A percentile compares a stretch with the other conserved stretches of the same genome.
Conservation (phyloP, 208 protist genomes). For the Leishmania mexicana region DNA sequence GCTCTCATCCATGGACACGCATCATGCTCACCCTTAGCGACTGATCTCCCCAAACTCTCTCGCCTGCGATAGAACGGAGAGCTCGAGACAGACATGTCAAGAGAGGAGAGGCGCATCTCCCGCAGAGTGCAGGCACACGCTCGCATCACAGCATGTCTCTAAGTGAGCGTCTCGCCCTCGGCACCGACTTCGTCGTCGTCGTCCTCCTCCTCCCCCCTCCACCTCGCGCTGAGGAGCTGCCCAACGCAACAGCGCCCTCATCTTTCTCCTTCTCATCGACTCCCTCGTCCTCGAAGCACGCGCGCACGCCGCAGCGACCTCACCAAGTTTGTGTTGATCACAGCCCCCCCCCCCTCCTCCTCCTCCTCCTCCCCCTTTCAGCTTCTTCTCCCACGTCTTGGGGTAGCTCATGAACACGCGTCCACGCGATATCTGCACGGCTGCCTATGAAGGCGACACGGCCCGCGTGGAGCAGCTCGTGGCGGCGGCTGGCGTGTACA, state of each 20-base stretch:
- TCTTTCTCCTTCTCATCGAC: neutral
- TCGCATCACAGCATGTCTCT: neutral
- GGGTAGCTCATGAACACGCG: slow-evolving; percentile 36
- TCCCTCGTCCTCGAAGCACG: neutral
- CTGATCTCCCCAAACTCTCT: neutral
- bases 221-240: neutral
- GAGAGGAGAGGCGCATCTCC: neutral
- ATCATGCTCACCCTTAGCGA: neutral
- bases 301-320: neutral
- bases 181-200: neutral
- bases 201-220: neutral
- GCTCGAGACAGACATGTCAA: neutral
- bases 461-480: slow-evolving; percentile 64
- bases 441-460: slow-evolving; percentile 71
- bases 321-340: neutral
- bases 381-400: neutral
- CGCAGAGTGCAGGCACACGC: neutral
- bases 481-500: slow-evolving; percentile 46
- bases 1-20: neutral
- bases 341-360: too few relatives aligned
- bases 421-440: slow-evolving; percentile 61
- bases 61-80: neutral
- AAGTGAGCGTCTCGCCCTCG: neutral
- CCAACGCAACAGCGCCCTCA: neutral
- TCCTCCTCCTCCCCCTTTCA: neutral